Evolutionary conservation across 1,284 basidiomycete species (phyloP).

Genomic region (Stygiomarasmius scandens): DNA sequence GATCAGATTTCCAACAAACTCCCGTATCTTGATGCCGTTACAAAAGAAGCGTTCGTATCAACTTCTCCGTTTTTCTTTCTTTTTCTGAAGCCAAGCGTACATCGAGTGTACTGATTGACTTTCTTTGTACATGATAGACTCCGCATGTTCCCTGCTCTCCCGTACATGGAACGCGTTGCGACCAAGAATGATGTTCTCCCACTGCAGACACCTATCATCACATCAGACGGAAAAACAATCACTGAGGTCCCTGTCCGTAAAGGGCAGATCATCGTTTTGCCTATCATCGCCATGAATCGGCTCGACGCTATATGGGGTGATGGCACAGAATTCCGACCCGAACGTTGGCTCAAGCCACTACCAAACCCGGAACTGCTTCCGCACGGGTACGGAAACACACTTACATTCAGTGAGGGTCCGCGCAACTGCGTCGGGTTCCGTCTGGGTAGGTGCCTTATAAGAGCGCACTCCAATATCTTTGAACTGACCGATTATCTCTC

Average conservation of each 20-base stretch:
- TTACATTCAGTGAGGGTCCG: too few relatives aligned
- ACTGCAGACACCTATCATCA: constrained; percentile 15
- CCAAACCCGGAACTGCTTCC: neutral
- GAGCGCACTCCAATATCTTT: too few relatives aligned
- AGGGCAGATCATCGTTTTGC: constrained; percentile 15
- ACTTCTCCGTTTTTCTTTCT: too few relatives aligned
- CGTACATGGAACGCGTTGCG: constrained; percentile 17
- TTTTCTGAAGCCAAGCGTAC: too few relatives aligned
- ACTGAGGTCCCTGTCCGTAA: constrained; percentile 17
- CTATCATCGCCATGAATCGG: too few relatives aligned
- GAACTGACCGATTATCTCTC: too few relatives aligned
- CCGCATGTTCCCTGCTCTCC: constrained; percentile 18
- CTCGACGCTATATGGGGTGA: neutral
- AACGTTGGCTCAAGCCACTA: neutral
- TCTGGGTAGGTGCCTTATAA: too few relatives aligned
- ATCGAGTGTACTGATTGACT: too few relatives aligned
- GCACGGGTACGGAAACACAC: neutral
- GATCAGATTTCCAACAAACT: constrained; percentile 16
- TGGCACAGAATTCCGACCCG: neutral
- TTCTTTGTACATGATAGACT: constrained; percentile 18
- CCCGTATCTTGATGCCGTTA: constrained; percentile 19
- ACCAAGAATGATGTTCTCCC: constrained; percentile 17
- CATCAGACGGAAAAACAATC: constrained; percentile 14
- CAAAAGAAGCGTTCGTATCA: constrained; percentile 5
- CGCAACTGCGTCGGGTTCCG: too few relatives aligned